Percentiles rank a stretch among this genome's conserved stretches.
Conservation (phyloP, 2,329 filamentous ascomycete genomes). For the Venturia aucupariae region DNA sequence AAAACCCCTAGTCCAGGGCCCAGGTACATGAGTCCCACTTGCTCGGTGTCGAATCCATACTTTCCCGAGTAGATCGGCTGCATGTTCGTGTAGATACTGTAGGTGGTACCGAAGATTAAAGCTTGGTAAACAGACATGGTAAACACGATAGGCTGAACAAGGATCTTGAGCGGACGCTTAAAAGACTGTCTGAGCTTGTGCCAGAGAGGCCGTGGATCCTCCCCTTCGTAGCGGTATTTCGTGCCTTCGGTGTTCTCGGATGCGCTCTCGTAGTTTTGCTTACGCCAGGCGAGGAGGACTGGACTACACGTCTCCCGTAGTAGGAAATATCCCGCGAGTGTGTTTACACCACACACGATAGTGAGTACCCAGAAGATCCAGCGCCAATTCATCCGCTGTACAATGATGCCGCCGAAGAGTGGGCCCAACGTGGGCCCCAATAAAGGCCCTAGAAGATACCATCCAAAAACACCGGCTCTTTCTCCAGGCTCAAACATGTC, state of each 20-base stretch:
- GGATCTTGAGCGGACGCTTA: conserved; percentile 33
- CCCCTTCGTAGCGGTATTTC: conserved; percentile 34
- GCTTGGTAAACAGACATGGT: conserved; percentile 39
- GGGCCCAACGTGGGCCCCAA: conserved; percentile 32
- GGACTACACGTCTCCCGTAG: conserved; percentile 42
- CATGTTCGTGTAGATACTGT: conserved; percentile 40
- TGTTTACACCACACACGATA: conserved; percentile 23
- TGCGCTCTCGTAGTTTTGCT: conserved; percentile 26
- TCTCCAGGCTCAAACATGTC: conserved; percentile 28
- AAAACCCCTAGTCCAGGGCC: conserved; percentile 37
- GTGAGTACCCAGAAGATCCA: conserved; percentile 38
- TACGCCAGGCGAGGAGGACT: conserved; percentile 34
- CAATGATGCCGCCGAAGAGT: conserved; percentile 38
- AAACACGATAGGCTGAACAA: conserved; percentile 37
- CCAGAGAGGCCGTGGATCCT: conserved; percentile 31
- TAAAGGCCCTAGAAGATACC: conserved; percentile 31
- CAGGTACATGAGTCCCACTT: conserved; percentile 38
- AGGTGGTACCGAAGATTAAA: conserved; percentile 39
- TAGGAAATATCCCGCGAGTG: conserved; percentile 25
- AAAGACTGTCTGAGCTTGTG: conserved; percentile 31
- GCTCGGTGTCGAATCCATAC: conserved; percentile 38
- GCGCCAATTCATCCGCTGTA: conserved; percentile 34
- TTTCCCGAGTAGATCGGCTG: conserved; percentile 35
- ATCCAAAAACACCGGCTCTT: conserved; percentile 28
- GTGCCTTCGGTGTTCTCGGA: conserved; percentile 19